Evolutionary conservation across 2,329 filamentous ascomycete genomes (phyloP), one percentile per base, ranked within the genome.

Genomic region (Cercospora beticola): DNA sequence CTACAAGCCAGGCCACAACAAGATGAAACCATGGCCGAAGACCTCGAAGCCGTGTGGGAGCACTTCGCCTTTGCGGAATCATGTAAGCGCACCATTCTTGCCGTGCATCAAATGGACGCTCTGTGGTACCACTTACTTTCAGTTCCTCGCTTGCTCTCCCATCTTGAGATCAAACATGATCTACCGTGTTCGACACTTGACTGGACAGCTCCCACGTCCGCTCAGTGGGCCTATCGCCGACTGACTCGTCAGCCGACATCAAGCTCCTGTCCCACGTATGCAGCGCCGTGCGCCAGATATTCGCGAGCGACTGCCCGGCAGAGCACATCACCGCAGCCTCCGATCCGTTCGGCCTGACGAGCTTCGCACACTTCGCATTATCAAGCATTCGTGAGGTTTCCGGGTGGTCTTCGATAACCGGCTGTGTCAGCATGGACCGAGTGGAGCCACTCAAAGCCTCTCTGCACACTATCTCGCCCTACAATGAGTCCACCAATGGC

Each of bases 121-220:
- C 70, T 82, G 2, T 83, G 81, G 79, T 83, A 83, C 67, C 81
- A 83, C 61, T 77, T 82, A 61, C 73, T 83, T 10, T 81, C 79
- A 1, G 74, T 80, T 16, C 79, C 79, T 5, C 76, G 79, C 5
- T 74, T 72, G 7, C 70, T 81, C 14, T 81, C 79, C 0, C 77
- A 83, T 54, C 74, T 83, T 3, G 82, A 83, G 73, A 79, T 83
- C 69, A 83, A 83, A 68, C 80, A 83, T 63, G 78, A 81, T 16
- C 73, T 83, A 4, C 82, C 82, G 1, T 82, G 79, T 59, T 78
- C 80, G 0, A 75, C 77, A 57, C 75, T 76, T 14, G 75, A 76
- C 64, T 83, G 82, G 82, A 69, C 64, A 2, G 80, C 82, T 1
- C 66, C 76, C 1, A 79, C 81, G 1, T 74, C 81, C 8, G 75